Evolutionary conservation across 257 asterid species (phyloP).

Genomic region (Lantana camara): DNA sequence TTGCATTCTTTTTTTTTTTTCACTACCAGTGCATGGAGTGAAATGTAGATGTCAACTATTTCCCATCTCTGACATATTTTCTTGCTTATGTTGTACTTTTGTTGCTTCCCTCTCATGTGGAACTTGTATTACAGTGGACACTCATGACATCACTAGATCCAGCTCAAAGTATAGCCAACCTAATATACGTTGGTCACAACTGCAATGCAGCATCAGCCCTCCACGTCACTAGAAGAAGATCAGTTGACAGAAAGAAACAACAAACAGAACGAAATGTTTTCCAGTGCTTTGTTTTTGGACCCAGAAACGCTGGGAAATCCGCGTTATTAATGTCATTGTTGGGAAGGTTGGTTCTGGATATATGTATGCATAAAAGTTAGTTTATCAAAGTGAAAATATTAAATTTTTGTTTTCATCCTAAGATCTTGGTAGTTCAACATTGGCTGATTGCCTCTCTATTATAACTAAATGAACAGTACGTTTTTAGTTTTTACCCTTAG

Average conservation of each 20-base stretch:
- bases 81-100: slow-evolving; percentile 25
- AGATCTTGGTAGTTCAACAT: neutral
- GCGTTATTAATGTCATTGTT: slow-evolving; percentile 67
- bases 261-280: slow-evolving; percentile 76
- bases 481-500: slow-evolving; percentile 11
- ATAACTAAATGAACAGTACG: slow-evolving; percentile 6
- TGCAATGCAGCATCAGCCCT: slow-evolving; percentile 81
- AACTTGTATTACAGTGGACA: slow-evolving; percentile 79
- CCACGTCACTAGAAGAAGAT: slow-evolving; percentile 75
- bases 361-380: slow-evolving; percentile 12
- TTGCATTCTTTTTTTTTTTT: neutral
- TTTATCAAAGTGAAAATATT: slow-evolving; percentile 16
- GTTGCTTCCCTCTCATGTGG: slow-evolving; percentile 37
- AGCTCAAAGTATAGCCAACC: slow-evolving; percentile 82
- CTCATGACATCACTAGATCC: slow-evolving; percentile 95
- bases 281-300: slow-evolving; percentile 93
- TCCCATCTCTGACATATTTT: neutral
- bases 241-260: slow-evolving; percentile 73
- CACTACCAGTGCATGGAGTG: neutral
- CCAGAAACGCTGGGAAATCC: slow-evolving; percentile 87
- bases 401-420: neutral
- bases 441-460: neutral
- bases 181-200: slow-evolving; percentile 84
- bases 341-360: slow-evolving; percentile 68
- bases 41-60: slow-evolving; percentile 10